These are phyloP conservation scores for Hanseniaspora valbyensis DNA, from an alignment of 805 yeast species.

Conservation along the genomic window DNA sequence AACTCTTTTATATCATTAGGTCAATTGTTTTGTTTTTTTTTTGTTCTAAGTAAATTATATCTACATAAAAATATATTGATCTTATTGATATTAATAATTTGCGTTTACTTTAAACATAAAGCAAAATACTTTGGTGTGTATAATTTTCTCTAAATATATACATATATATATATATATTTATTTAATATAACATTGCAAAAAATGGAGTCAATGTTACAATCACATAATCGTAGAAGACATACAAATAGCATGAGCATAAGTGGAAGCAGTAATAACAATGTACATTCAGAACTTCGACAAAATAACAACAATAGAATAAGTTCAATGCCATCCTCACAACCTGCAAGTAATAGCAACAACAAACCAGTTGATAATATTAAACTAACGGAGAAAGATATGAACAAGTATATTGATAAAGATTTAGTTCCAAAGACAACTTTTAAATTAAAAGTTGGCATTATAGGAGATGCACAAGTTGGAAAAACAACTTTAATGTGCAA, in stretches of 20 bases:
- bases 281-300: constrained; percentile 1
- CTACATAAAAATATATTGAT: too few relatives aligned
- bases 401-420: constrained; percentile 1
- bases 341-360: neutral
- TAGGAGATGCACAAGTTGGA: constrained; percentile 94
- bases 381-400: constrained; percentile 2
- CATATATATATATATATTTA: too few relatives aligned
- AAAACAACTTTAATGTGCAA: constrained; percentile 94
- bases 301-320: neutral
- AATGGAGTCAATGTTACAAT: neutral
- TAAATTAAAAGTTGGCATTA: constrained; percentile 67
- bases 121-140: too few relatives aligned
- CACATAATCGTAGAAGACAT: neutral
- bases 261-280: neutral
- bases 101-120: too few relatives aligned
- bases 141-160: too few relatives aligned
- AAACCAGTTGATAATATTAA: neutral
- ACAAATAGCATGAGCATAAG: neutral
- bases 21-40: too few relatives aligned
- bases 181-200: too few relatives aligned
- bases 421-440: constrained; percentile 15
- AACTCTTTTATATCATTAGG: too few relatives aligned
- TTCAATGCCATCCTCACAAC: neutral
- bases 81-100: too few relatives aligned
- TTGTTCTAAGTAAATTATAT: too few relatives aligned